Conservation (phyloP, 2,329 filamentous ascomycete species). For the Boeremia exigua region DNA sequence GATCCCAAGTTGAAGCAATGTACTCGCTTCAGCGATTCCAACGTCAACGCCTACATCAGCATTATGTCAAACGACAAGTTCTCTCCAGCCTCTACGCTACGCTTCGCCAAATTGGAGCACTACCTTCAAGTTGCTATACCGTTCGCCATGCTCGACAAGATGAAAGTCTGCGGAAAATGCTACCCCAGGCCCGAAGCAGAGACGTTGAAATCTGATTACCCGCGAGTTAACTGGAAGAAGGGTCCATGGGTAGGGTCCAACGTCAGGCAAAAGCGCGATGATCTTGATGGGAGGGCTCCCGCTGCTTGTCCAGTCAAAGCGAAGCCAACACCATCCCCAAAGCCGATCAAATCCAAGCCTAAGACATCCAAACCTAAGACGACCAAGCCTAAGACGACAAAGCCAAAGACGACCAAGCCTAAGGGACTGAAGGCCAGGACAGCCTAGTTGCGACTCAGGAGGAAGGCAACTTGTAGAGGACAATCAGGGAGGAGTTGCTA, state of each 20-base stretch:
- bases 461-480: too few relatives aligned
- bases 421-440: background rate
- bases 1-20: background rate
- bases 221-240: background rate
- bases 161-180: slow-evolving; percentile 3
- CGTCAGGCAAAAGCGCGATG: background rate
- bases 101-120: background rate
- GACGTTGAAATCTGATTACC: background rate
- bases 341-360: too few relatives aligned
- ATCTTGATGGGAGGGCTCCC: background rate
- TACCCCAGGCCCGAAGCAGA: background rate
- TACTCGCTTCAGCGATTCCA: background rate
- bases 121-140: background rate
- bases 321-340: background rate
- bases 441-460: background rate
- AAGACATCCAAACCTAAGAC: background rate
- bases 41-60: background rate
- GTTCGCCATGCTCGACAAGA: background rate
- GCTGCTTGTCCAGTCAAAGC: background rate
- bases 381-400: background rate
- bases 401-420: background rate
- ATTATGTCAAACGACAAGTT: background rate
- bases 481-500: too few relatives aligned
- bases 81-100: background rate
- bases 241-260: background rate